Percentiles rank a stretch among this genome's conserved stretches.
These are phyloP conservation scores for Xerocomellus chrysenteron DNA, from an alignment of 768 basidiomycete genomes.

Conservation along the genomic window DNA sequence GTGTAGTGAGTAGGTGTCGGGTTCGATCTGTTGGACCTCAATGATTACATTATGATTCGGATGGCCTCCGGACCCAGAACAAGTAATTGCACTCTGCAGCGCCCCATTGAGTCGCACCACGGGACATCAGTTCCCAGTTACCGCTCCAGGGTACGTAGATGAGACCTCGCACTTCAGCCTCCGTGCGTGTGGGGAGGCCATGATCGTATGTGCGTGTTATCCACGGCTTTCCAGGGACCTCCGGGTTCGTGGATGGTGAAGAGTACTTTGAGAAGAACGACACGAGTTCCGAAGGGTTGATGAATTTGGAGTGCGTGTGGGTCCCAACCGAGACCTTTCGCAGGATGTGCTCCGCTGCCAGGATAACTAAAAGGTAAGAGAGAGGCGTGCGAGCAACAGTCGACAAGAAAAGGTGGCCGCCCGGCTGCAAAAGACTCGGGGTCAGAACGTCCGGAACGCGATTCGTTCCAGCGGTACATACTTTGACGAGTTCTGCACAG, in stretches of 20 bases:
- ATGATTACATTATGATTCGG: constrained; percentile 4
- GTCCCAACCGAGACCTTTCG: constrained; percentile 83
- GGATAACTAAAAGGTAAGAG: constrained; percentile 66
- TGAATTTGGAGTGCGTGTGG: constrained; percentile 87
- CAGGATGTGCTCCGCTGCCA: constrained; percentile 80
- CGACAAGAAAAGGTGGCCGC: constrained; percentile 92
- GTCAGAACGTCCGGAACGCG: constrained; percentile 3
- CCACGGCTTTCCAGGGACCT: constrained; percentile 46
- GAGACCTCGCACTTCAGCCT: constrained; percentile 80
- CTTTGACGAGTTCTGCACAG: constrained; percentile 86
- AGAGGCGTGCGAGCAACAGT: constrained; percentile 88
- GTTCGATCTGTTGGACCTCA: not conserved
- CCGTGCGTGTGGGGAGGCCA: constrained; percentile 53
- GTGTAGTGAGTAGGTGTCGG: not conserved
- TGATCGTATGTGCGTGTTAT: constrained; percentile 50
- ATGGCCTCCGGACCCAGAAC: constrained; percentile 83
- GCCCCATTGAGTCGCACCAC: constrained; percentile 45
- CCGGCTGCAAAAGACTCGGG: constrained; percentile 58
- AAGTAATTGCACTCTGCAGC: constrained; percentile 72
- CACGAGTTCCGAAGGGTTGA: constrained; percentile 83
- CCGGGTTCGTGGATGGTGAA: constrained; percentile 15
- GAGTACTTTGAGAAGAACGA: constrained; percentile 73
- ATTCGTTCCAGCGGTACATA: constrained; percentile 33
- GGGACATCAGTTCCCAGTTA: constrained; percentile 67
- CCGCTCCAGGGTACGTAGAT: constrained; percentile 72